Evolutionary conservation across 352 stramenopile species (phyloP).

Genomic region (Phytophthora sansomeana): DNA sequence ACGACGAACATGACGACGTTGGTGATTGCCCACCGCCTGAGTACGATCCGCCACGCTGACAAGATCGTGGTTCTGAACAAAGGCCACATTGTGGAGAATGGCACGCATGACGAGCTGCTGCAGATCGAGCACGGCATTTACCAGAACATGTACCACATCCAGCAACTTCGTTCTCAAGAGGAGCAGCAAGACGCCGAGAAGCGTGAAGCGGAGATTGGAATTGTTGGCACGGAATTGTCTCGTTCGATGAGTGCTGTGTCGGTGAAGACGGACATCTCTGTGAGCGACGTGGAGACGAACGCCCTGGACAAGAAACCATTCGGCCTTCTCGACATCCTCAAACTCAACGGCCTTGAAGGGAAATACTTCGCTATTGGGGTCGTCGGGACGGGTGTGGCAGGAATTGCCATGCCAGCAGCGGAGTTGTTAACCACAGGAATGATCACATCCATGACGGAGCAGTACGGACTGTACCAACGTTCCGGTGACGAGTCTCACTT

Average conservation of each 20-base stretch:
- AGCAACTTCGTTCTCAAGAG: conserved; percentile 21
- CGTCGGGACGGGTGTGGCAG: conserved; percentile 29
- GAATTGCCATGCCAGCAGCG: conserved; percentile 45
- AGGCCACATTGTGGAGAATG: conserved; percentile 44
- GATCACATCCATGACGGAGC: conserved; percentile 54
- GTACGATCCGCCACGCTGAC: conserved; percentile 58
- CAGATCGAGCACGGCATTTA: conserved; percentile 73
- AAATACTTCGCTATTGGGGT: conserved; percentile 34
- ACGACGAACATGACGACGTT: no score
- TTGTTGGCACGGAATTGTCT: conserved; percentile 9
- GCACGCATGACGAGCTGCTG: conserved; percentile 48
- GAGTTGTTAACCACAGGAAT: conserved; percentile 53
- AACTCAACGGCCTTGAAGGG: conserved; percentile 12
- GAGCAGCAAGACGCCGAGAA: conserved; percentile 17
- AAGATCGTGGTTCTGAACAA: conserved; percentile 50
- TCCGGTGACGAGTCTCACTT: conserved; percentile 36
- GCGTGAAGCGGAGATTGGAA: conserved; percentile 4
- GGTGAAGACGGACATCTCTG: conserved; percentile 25
- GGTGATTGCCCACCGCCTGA: no score
- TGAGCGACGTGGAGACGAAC: conserved; percentile 30
- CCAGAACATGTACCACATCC: conserved; percentile 85
- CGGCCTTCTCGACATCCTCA: conserved; percentile 12
- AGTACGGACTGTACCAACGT: conserved; percentile 47
- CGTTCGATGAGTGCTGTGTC: conserved; percentile 21
- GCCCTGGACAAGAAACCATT: conserved; percentile 26